Conservation (phyloP, 2,329 filamentous ascomycete species). For the Macrophomina tecta region DNA sequence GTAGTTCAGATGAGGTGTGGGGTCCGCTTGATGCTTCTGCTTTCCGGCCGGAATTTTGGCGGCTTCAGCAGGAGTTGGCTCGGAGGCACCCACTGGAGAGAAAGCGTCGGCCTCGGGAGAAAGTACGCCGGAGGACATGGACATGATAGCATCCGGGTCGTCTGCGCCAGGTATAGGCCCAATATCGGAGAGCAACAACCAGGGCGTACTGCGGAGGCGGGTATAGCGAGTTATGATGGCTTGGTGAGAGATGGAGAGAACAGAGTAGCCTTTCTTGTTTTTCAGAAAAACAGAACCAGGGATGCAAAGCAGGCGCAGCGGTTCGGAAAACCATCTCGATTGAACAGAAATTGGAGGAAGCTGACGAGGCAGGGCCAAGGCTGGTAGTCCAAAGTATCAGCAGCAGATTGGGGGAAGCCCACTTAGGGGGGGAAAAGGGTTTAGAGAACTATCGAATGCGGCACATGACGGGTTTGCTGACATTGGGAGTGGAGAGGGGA, state of each 20-base stretch:
- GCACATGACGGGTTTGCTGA: too few relatives aligned
- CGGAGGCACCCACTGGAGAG: constrained; percentile 37
- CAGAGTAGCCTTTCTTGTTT: constrained; percentile 64
- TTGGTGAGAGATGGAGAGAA: constrained; percentile 65
- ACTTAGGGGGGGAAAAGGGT: too few relatives aligned
- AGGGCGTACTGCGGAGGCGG: constrained; percentile 63
- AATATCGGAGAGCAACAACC: constrained; percentile 66
- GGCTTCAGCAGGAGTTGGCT: constrained; percentile 74
- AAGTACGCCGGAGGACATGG: constrained; percentile 43
- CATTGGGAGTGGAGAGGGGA: not conserved
- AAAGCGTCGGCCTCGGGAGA: constrained; percentile 50
- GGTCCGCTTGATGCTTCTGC: constrained; percentile 58
- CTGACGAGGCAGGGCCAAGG: constrained; percentile 63
- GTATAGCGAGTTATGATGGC: constrained; percentile 62
- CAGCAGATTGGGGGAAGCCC: not conserved
- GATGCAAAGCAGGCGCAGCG: constrained; percentile 62
- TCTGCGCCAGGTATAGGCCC: constrained; percentile 60
- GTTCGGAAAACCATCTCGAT: constrained; percentile 68
- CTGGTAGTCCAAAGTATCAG: constrained; percentile 42
- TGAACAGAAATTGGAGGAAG: constrained; percentile 64
- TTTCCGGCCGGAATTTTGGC: constrained; percentile 48
- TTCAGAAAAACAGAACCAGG: constrained; percentile 61
- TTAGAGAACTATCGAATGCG: too few relatives aligned
- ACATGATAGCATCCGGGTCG: constrained; percentile 45
- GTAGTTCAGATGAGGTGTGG: constrained; percentile 76